These are phyloP conservation scores for Dactylis glomerata DNA, from an alignment of 176 grass and related monocot genomes.

Conservation along the genomic window DNA sequence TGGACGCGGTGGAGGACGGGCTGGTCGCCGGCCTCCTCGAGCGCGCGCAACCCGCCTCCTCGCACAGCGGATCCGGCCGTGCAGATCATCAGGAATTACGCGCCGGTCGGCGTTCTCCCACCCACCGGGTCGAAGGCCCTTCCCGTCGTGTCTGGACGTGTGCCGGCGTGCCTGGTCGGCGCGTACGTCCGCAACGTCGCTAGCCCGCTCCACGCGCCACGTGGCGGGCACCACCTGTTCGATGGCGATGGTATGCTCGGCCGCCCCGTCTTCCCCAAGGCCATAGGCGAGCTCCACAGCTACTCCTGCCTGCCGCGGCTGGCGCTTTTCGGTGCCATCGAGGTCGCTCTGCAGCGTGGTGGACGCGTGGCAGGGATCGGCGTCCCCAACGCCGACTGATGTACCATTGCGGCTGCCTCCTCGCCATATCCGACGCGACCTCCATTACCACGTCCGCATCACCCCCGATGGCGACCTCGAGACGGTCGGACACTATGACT, in stretches of 20 bases:
- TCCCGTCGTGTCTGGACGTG: slow-evolving; percentile 27
- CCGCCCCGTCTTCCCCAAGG: slow-evolving; percentile 62
- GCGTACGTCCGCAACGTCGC: slow-evolving; percentile 86
- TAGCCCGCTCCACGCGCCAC: slow-evolving; percentile 66
- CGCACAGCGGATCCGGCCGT: slow-evolving; percentile 59
- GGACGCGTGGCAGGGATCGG: slow-evolving; percentile 58
- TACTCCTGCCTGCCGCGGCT: slow-evolving; percentile 77
- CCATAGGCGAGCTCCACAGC: slow-evolving; percentile 93
- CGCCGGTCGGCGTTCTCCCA: slow-evolving; percentile 51
- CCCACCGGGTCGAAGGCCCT: slow-evolving; percentile 15
- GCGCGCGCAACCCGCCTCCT: slow-evolving; percentile 43
- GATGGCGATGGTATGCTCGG: slow-evolving; percentile 96
- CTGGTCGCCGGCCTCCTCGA: slow-evolving; percentile 54
- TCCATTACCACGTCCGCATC: slow-evolving; percentile 87
- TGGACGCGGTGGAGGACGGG: slow-evolving; percentile 53
- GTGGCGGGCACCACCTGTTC: slow-evolving; percentile 84
- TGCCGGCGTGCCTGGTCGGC: slow-evolving; percentile 50
- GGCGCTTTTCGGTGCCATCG: slow-evolving; percentile 48
- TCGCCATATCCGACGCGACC: slow-evolving; percentile 99
- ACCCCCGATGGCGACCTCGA: slow-evolving; percentile 62
- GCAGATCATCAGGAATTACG: slow-evolving; percentile 89
- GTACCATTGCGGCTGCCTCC: slow-evolving; percentile 65
- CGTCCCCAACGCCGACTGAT: slow-evolving; percentile 84
- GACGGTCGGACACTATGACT: slow-evolving; percentile 69
- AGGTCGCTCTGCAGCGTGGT: slow-evolving; percentile 57